Evolutionary conservation across 2,329 filamentous ascomycete genomes (phyloP), one percentile per base, ranked within the genome.

Genomic region (Alternaria triticimaculans): DNA sequence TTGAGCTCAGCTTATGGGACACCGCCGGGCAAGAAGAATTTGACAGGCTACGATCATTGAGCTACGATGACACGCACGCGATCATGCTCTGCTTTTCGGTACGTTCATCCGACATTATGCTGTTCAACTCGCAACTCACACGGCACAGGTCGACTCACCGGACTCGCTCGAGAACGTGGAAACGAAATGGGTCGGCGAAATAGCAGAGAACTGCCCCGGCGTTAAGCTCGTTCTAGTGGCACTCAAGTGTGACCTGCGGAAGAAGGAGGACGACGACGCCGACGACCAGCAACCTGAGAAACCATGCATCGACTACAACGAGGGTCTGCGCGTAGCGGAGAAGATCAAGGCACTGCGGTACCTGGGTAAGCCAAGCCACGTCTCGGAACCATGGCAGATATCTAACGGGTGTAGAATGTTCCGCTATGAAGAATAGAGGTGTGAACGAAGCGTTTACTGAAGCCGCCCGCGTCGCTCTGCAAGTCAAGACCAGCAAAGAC

Each of bases 381-480:
- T 10, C 6, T 12, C 9, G 9, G 15, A 9, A 14, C 9, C 15
- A 20, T 14, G n/a, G 15, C 11, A 53, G 8, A 14, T 23, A 21
- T 48, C 62, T 75, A 51, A 74, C 51, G 18, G 44, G 21, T 51
- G 4, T 74, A 90, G 96, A 99, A 86, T 99, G 96, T 85, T 98
- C 96, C 41, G 96, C 96, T 61, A 98, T 98, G 90, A 91, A 94
- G 83, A 99, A 99, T 82, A 89, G 96, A 55, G 96, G 96, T 65
- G 96, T 99, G 77, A 97, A 98, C 82, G 96, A 99, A 82, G 96
- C 96, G 46, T 99, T 99, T 77, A 98, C 96, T 44, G 96, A 99
- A 84, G 96, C 96, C 44, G 95, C 96, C 23, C 91, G 96, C 75
- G 96, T 99, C 37, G 96, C 96, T 14, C 85, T 99, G 28, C 80